A percentile compares a stretch with the other conserved stretches of the same genome.
Evolutionary conservation across 345 rosid genomes (phyloP).

Genomic region (Brassica cretica): DNA sequence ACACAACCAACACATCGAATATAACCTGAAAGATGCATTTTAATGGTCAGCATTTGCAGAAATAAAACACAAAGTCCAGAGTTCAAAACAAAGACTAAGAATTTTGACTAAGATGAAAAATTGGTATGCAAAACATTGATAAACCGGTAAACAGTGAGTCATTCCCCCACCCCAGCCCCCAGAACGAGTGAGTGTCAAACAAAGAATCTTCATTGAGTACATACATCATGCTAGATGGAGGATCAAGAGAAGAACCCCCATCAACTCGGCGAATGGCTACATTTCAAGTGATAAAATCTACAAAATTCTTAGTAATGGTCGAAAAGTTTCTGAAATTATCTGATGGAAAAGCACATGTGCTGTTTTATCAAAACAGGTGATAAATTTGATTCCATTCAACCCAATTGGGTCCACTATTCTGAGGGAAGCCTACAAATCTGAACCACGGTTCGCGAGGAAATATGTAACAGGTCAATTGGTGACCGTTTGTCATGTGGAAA

Average conservation of each 20-base stretch:
- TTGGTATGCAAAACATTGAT: too few relatives aligned
- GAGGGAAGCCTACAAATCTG: slow-evolving; percentile 70
- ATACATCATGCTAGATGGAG: slow-evolving; percentile 92
- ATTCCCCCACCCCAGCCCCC: too few relatives aligned
- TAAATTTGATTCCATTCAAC: slow-evolving; percentile 91
- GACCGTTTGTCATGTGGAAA: too few relatives aligned
- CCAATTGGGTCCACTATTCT: slow-evolving; percentile 73
- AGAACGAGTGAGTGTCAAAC: not conserved
- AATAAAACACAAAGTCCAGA: too few relatives aligned
- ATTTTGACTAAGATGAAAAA: too few relatives aligned
- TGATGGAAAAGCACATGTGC: slow-evolving; percentile 1
- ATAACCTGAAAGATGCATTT: not conserved
- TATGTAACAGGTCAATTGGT: too few relatives aligned
- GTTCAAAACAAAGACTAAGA: too few relatives aligned
- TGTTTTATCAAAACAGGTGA: slow-evolving; percentile 55
- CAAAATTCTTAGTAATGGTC: not conserved
- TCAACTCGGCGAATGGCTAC: slow-evolving; percentile 69
- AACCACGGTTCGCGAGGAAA: slow-evolving; percentile 73
- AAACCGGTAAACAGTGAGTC: too few relatives aligned
- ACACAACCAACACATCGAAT: not conserved
- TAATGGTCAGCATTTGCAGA: not conserved
- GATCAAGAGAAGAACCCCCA: slow-evolving; percentile 85
- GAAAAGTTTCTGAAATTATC: not conserved
- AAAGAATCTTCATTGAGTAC: slow-evolving; percentile 73
- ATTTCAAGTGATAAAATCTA: slow-evolving; percentile 74